Conservation (phyloP, 2,329 filamentous ascomycete species). For the Botrytis elliptica region DNA sequence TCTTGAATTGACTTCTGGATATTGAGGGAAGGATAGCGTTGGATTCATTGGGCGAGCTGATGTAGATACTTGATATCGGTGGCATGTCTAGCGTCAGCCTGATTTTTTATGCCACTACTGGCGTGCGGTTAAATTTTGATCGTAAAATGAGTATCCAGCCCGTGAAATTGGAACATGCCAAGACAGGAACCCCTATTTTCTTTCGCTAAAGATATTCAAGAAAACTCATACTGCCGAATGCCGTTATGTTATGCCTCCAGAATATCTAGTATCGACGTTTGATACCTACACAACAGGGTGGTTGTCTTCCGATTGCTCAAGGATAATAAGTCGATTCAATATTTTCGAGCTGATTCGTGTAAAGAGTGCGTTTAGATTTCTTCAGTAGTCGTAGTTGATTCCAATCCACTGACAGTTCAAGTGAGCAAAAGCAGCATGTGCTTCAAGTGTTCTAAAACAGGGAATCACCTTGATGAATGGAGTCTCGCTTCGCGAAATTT, state of each 20-base stretch:
- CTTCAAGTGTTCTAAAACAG: no score
- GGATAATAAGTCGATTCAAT: background rate
- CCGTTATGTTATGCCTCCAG: background rate
- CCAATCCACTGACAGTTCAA: accelerated
- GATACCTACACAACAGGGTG: accelerated
- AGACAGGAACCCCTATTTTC: background rate
- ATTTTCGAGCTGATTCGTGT: background rate
- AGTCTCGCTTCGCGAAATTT: background rate
- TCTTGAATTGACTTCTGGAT: accelerated
- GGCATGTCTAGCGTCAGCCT: no score
- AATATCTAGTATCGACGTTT: background rate
- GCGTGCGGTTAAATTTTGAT: background rate
- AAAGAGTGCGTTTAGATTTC: accelerated
- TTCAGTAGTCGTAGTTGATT: accelerated
- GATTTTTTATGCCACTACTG: no score
- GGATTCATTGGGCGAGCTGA: background rate
- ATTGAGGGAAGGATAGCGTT: accelerated
- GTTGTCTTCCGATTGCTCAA: background rate
- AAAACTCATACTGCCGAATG: background rate
- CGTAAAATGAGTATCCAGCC: background rate
- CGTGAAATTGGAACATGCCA: background rate
- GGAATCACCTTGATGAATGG: no score
- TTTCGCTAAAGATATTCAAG: background rate
- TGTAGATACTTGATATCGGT: background rate
- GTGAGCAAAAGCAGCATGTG: background rate